A percentile compares a stretch with the other conserved stretches of the same genome.
Conservation (phyloP, 495 filamentous ascomycete genomes). For the Lepidopterella palustris region DNA sequence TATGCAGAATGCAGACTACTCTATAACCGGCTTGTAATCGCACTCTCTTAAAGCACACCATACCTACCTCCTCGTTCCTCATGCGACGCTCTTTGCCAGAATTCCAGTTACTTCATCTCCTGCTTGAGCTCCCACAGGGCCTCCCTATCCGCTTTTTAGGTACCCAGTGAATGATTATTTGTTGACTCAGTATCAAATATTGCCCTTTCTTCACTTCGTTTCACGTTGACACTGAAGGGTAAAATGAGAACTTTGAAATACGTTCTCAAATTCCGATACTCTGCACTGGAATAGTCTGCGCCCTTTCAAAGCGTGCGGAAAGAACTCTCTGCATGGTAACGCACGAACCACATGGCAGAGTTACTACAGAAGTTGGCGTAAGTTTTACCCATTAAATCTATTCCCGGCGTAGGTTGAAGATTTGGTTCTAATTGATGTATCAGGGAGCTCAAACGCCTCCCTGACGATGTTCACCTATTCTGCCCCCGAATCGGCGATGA, state of each 20-base stretch:
- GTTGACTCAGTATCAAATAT: background rate
- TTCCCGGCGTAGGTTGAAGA: background rate
- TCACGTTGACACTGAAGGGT: too few species aligned
- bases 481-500: slow-evolving; percentile 36
- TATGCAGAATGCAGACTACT: too few species aligned
- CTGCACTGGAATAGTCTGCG: background rate
- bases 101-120: background rate
- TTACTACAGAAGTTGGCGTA: slow-evolving; percentile 24
- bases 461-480: slow-evolving; percentile 35
- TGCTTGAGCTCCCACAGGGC: background rate
- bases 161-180: background rate
- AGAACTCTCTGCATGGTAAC: background rate
- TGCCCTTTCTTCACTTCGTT: too few species aligned
- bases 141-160: background rate
- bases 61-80: background rate
- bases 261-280: background rate
- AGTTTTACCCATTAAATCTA: background rate
- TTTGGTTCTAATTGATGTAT: slow-evolving; percentile 1
- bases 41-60: too few species aligned
- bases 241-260: background rate
- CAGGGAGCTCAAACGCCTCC: slow-evolving; percentile 32
- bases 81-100: too few species aligned
- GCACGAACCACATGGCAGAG: slow-evolving; percentile 21
- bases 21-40: too few species aligned
- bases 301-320: background rate